A percentile compares a stretch with the other conserved stretches of the same genome.
Conservation (phyloP, 2,329 filamentous ascomycete genomes). For the Thelonectria blattea region DNA sequence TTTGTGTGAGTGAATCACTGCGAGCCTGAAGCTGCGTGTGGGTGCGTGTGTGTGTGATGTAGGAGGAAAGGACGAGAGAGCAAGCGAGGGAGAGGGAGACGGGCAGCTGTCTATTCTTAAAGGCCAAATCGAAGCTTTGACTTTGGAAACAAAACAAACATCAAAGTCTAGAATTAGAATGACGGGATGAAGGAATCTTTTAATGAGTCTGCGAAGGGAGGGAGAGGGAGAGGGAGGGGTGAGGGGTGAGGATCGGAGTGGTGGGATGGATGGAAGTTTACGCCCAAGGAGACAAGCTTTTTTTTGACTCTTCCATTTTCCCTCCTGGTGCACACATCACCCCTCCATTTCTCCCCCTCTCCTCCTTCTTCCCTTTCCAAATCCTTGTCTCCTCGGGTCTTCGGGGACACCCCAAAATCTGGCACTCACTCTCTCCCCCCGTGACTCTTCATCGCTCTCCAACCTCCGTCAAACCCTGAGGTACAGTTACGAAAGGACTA, state of each 20-base stretch:
- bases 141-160: no score
- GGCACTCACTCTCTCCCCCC: no score
- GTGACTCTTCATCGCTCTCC: not conserved
- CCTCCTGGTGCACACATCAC: no score
- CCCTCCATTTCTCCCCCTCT: no score
- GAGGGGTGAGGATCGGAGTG: no score
- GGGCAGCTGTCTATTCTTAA: not conserved
- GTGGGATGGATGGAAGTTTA: not conserved
- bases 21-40: not conserved
- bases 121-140: not conserved
- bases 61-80: not conserved
- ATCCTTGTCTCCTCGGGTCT: not conserved
- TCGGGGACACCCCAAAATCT: not conserved
- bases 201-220: no score
- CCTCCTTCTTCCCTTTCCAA: no score
- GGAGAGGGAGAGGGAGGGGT: no score
- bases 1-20: not conserved
- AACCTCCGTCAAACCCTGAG: not conserved
- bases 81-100: not conserved
- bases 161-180: no score
- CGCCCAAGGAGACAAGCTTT: not conserved
- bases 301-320: not conserved
- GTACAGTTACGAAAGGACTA: no score
- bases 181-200: no score
- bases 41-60: not conserved